A percentile compares a stretch with the other conserved stretches of the same genome.
phyloP scores from a whole-genome alignment of 495 filamentous ascomycete genomes.

The Hypoxylon trugodes region DNA sequence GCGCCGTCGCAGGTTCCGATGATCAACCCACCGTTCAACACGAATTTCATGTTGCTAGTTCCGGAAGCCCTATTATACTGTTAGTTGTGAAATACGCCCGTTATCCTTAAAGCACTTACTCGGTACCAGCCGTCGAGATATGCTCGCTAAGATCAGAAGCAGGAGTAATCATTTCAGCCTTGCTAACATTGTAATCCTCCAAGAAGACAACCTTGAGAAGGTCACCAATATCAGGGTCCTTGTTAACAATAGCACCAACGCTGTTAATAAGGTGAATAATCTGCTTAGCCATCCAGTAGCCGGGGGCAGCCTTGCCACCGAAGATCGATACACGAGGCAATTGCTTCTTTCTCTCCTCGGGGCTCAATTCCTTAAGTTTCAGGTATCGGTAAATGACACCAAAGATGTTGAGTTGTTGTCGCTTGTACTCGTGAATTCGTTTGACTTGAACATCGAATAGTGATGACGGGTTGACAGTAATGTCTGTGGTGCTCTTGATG shows the following conservation, averaged over 20 bases:
- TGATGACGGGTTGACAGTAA: slow-evolving; percentile 84
- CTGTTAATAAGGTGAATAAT: slow-evolving; percentile 96
- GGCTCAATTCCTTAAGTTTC: slow-evolving; percentile 80
- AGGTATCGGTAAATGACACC: slow-evolving; percentile 96
- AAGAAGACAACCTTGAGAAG: slow-evolving; percentile 96
- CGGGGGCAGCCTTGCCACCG: slow-evolving; percentile 95
- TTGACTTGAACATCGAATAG: slow-evolving; percentile 98
- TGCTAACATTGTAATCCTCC: slow-evolving; percentile 99
- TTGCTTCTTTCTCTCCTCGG: slow-evolving; percentile 87
- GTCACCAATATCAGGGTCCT: slow-evolving; percentile 89
- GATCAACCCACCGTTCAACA: slow-evolving; percentile 94
- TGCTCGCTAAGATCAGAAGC: slow-evolving; percentile 98
- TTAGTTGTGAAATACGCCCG: slow-evolving; percentile 4
- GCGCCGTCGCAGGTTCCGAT: slow-evolving; percentile 98
- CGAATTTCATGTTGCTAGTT: slow-evolving; percentile 96
- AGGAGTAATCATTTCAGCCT: slow-evolving; percentile 94
- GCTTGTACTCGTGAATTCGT: slow-evolving; percentile 99
- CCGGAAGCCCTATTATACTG: slow-evolving; percentile 55
- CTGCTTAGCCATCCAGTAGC: slow-evolving; percentile 99
- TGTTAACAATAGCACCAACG: slow-evolving; percentile 91
- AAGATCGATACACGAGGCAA: slow-evolving; percentile 96
- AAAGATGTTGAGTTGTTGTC: slow-evolving; percentile 98
- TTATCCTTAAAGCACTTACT: slow-evolving; percentile 54
- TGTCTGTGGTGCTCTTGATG: slow-evolving; percentile 80
- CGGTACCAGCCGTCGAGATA: slow-evolving; percentile 97